These are phyloP conservation scores for Verticillium dahliae DNA, from an alignment of 2,329 filamentous ascomycete species.

Conservation along the genomic window DNA sequence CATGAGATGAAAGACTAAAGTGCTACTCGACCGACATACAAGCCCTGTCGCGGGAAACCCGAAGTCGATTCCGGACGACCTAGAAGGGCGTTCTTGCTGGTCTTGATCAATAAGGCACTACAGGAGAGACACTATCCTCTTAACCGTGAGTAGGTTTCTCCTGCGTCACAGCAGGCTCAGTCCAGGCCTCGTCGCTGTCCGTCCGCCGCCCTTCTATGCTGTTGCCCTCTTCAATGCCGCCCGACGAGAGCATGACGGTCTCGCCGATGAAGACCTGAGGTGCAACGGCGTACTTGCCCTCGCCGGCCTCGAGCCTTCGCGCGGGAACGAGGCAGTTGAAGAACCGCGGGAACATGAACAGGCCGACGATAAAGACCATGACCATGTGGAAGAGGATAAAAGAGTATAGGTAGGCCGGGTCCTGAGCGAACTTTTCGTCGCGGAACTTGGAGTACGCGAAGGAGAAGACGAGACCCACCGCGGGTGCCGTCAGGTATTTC, in stretches of 20 bases:
- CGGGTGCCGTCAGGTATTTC: conserved; percentile 35
- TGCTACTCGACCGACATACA: too few relatives aligned
- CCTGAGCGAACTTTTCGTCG: conserved; percentile 17
- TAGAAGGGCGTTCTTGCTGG: too few relatives aligned
- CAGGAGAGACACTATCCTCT: background rate
- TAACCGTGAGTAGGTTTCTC: background rate
- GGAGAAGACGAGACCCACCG: conserved; percentile 37
- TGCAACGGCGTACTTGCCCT: conserved; percentile 6
- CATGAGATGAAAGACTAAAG: background rate
- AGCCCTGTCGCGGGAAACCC: too few relatives aligned
- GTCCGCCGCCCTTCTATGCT: background rate
- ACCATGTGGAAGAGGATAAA: conserved; percentile 32
- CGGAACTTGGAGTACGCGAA: conserved; percentile 39
- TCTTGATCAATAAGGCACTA: background rate
- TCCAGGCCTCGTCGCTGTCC: background rate
- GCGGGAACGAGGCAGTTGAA: conserved; percentile 38
- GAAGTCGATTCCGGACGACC: too few relatives aligned
- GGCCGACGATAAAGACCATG: conserved; percentile 32
- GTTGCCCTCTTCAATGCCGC: background rate
- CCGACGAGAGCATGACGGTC: conserved; percentile 1
- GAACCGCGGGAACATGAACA: conserved; percentile 38
- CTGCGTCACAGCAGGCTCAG: background rate
- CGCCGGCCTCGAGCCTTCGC: conserved; percentile 8
- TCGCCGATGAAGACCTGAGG: conserved; percentile 6
- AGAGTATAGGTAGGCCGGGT: conserved; percentile 33